Conservation (phyloP, 2,329 filamentous ascomycete species). For the Stagonosporopsis rhizophila region DNA sequence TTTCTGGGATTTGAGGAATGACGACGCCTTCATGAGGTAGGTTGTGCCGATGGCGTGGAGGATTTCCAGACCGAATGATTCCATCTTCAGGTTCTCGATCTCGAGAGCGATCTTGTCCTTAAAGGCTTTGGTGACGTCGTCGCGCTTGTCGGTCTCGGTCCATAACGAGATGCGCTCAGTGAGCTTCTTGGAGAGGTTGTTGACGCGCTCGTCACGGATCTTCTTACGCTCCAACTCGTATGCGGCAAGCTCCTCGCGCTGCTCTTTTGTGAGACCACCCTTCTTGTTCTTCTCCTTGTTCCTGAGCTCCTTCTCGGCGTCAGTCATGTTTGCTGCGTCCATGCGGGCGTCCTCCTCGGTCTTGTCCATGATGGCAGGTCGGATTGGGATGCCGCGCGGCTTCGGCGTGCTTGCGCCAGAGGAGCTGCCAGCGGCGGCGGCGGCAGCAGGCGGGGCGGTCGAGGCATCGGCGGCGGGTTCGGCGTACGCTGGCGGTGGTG, state of each 20-base stretch:
- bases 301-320: constrained; percentile 77
- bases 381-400: constrained; percentile 69
- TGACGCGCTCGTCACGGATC: constrained; percentile 87
- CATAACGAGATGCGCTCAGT: constrained; percentile 89
- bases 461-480: constrained; percentile 54
- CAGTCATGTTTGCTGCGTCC: constrained; percentile 68
- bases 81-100: constrained; percentile 98
- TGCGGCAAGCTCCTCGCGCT: constrained; percentile 87
- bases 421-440: constrained; percentile 29
- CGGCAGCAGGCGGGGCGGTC: constrained; percentile 29
- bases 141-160: constrained; percentile 94
- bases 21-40: constrained; percentile 86
- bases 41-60: constrained; percentile 92
- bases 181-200: constrained; percentile 82
- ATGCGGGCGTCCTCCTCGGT: constrained; percentile 78
- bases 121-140: constrained; percentile 86
- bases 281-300: constrained; percentile 94
- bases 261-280: constrained; percentile 84
- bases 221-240: constrained; percentile 85
- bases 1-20: constrained; percentile 92
- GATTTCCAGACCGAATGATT: constrained; percentile 96
- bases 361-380: constrained; percentile 86
- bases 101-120: constrained; percentile 93
- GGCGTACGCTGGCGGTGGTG: constrained; percentile 45
- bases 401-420: constrained; percentile 59